These are phyloP conservation scores for Wickerhamomyces rabaulensis DNA, from an alignment of 805 yeast species.

Conservation along the genomic window DNA sequence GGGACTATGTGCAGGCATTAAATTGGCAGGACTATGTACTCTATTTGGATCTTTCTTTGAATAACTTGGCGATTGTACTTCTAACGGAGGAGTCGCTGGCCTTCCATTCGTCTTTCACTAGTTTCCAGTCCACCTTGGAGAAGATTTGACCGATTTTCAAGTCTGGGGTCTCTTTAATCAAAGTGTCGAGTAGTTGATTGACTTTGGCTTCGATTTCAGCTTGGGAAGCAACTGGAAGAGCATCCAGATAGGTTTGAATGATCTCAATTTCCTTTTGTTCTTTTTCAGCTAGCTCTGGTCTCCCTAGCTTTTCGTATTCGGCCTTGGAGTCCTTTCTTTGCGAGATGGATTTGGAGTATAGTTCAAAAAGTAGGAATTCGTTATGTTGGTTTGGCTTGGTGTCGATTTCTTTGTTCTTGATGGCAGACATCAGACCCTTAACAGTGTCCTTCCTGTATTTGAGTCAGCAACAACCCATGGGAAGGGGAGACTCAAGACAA, in stretches of 20 bases:
- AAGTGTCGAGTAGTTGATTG: conserved; percentile 16
- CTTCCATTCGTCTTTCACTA: conserved; percentile 31
- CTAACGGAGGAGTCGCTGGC: conserved; percentile 29
- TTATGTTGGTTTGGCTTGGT: conserved; percentile 27
- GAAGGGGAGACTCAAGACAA: too few relatives aligned
- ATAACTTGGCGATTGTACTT: conserved; percentile 25
- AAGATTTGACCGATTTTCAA: conserved; percentile 27
- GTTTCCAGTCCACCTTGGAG: conserved; percentile 28
- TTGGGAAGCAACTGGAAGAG: conserved; percentile 44
- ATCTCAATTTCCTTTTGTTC: conserved; percentile 43
- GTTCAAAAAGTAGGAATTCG: conserved; percentile 31
- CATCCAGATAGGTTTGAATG: conserved; percentile 33
- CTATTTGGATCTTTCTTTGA: conserved; percentile 5
- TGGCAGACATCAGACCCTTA: conserved; percentile 34
- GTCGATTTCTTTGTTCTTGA: conserved; percentile 41
- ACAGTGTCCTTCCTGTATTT: conserved; percentile 34
- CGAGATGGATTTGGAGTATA: conserved; percentile 38
- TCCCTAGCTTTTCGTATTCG: conserved; percentile 39
- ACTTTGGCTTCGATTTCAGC: conserved; percentile 36
- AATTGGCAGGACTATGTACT: too few relatives aligned
- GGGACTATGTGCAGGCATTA: too few relatives aligned
- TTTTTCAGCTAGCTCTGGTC: conserved; percentile 49
- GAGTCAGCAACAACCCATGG: too few relatives aligned
- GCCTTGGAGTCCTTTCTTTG: conserved; percentile 46
- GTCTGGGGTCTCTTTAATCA: conserved; percentile 18